Evolutionary conservation across 345 rosid genomes (phyloP).

Genomic region (Arabidopsis suecica): DNA sequence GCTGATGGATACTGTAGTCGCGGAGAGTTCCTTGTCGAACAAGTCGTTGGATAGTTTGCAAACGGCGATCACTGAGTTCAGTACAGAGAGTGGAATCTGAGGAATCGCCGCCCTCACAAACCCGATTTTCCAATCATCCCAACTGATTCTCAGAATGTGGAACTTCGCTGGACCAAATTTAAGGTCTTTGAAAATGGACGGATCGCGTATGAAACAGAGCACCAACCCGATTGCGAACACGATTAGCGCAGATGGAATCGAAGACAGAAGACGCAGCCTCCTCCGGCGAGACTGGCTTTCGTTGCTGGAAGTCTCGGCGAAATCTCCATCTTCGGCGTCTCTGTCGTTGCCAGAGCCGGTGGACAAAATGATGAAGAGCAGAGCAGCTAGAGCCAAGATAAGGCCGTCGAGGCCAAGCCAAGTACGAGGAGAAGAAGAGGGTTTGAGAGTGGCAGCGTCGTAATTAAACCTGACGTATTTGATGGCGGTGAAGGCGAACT

Average conservation of each 20-base stretch:
- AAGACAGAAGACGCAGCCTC: conserved; percentile 58
- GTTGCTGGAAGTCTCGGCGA: conserved; percentile 1
- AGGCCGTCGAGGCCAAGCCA: conserved; percentile 89
- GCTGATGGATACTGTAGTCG: conserved; percentile 67
- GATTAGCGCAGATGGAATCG: conserved; percentile 74
- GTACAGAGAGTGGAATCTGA: conserved; percentile 77
- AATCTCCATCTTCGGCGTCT: background rate
- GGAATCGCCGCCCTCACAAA: conserved; percentile 84
- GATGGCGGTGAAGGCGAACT: conserved; percentile 86
- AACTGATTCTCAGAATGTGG: conserved; percentile 56
- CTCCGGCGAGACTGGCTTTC: conserved; percentile 31
- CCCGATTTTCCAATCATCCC: conserved; percentile 92
- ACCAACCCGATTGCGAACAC: conserved; percentile 68
- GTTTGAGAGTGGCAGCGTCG: conserved; percentile 62
- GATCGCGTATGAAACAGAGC: conserved; percentile 70
- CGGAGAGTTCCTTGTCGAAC: conserved; percentile 73
- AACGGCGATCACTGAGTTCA: conserved; percentile 87
- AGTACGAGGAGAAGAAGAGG: conserved; percentile 65
- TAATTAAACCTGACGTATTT: conserved; percentile 77
- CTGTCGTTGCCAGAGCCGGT: conserved; percentile 66
- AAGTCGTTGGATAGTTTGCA: conserved; percentile 79
- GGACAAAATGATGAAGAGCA: conserved; percentile 62
- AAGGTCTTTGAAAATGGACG: conserved; percentile 56
- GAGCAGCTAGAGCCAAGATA: conserved; percentile 60
- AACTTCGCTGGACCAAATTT: conserved; percentile 74